phyloP scores from a whole-genome alignment of 2,329 filamentous ascomycete genomes.

The Chaetoscypha palmicola region DNA sequence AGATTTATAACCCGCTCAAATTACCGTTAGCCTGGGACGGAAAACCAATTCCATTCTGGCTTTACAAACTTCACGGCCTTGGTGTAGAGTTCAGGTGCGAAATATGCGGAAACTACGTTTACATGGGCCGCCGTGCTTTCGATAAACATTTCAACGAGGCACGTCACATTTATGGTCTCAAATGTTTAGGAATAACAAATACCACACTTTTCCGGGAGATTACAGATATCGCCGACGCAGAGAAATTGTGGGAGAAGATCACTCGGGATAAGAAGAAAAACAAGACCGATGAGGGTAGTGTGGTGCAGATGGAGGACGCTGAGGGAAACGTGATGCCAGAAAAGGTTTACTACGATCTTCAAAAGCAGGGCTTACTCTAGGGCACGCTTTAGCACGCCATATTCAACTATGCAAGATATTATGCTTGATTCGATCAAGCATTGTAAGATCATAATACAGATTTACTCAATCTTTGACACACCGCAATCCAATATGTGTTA shows the following conservation, averaged over 20 bases:
- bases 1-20: constrained; percentile 94
- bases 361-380: constrained; percentile 85
- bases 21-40: constrained; percentile 95
- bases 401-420: too few species aligned
- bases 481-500: too few species aligned
- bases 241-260: constrained; percentile 88
- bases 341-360: constrained; percentile 93
- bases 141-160: constrained; percentile 98
- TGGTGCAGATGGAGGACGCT: constrained; percentile 97
- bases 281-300: constrained; percentile 67
- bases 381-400: too few species aligned
- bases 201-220: constrained; percentile 91
- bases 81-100: constrained; percentile 95
- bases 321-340: constrained; percentile 99
- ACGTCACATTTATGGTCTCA: constrained; percentile 85
- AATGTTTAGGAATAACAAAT: constrained; percentile 89
- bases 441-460: too few species aligned
- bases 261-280: constrained; percentile 76
- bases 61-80: constrained; percentile 92
- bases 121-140: constrained; percentile 92
- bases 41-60: constrained; percentile 97
- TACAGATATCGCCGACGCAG: constrained; percentile 81
- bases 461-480: too few species aligned
- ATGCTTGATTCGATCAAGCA: too few species aligned
- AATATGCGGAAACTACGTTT: constrained; percentile 97